Conservation (phyloP, 2,329 filamentous ascomycete genomes). For the Xylaria sp. region DNA sequence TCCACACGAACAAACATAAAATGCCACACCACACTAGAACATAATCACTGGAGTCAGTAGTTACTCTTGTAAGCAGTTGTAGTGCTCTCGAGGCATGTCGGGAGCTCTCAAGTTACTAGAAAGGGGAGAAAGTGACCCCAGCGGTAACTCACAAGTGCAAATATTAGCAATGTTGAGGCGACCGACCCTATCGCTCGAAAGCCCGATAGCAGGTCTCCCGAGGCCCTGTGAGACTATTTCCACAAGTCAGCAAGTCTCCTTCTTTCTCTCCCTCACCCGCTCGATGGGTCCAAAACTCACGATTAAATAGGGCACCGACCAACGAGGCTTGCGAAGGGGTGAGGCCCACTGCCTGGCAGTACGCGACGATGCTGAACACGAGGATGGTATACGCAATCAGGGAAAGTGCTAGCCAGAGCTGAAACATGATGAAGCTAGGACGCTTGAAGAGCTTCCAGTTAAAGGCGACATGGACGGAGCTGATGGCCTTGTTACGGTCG, state of each 20-base stretch:
- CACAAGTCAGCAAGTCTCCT: not conserved
- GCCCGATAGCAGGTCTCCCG: slow-evolving; percentile 77
- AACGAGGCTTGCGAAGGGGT: slow-evolving; percentile 74
- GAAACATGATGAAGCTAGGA: slow-evolving; percentile 71
- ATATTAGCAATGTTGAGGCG: slow-evolving; percentile 77
- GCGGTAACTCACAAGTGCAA: slow-evolving; percentile 59
- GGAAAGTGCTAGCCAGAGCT: slow-evolving; percentile 76
- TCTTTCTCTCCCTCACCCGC: not conserved
- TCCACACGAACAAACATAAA: slow-evolving; percentile 78
- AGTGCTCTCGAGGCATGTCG: too few relatives aligned
- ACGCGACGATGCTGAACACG: slow-evolving; percentile 81
- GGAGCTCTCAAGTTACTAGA: too few relatives aligned
- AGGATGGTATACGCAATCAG: slow-evolving; percentile 80
- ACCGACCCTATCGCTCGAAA: slow-evolving; percentile 76
- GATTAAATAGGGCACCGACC: slow-evolving; percentile 78
- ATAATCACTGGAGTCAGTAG: too few relatives aligned
- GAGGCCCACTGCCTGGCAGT: slow-evolving; percentile 75
- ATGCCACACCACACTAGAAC: slow-evolving; percentile 69
- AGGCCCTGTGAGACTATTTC: slow-evolving; percentile 67
- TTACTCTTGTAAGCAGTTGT: too few relatives aligned
- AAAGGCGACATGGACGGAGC: slow-evolving; percentile 74
- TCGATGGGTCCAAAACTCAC: slow-evolving; percentile 52
- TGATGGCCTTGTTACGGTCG: slow-evolving; percentile 78
- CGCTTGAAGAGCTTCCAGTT: slow-evolving; percentile 70
- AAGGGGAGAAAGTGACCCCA: too few relatives aligned